These are phyloP conservation scores for Paraglomus brasilianum DNA, from an alignment of 192 early-diverging fungal genomes.

Conservation along the genomic window DNA sequence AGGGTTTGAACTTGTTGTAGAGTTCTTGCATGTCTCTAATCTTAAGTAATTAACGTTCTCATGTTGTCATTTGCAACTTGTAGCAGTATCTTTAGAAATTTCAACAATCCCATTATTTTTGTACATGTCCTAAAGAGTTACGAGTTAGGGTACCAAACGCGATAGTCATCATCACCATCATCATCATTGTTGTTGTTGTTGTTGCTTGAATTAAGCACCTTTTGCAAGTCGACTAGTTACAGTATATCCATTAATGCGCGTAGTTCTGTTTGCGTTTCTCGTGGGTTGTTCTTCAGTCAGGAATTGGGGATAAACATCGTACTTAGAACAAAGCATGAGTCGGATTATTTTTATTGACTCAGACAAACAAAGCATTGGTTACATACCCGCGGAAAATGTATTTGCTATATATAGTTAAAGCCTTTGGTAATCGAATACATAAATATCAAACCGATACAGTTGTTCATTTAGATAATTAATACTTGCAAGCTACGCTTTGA, in stretches of 20 bases:
- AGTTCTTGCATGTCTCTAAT: constrained; percentile 55
- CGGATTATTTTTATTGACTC: constrained; percentile 35
- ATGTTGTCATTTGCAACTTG: constrained; percentile 45
- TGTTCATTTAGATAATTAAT: background rate
- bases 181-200: too few relatives aligned
- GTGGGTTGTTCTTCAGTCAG: constrained; percentile 11
- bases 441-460: background rate
- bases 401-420: constrained; percentile 73
- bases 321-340: constrained; percentile 34
- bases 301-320: constrained; percentile 29
- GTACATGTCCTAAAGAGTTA: constrained; percentile 38
- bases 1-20: constrained; percentile 67
- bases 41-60: constrained; percentile 48
- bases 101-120: constrained; percentile 41
- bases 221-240: constrained; percentile 45
- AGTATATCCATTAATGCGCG: constrained; percentile 42
- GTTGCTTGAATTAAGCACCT: background rate
- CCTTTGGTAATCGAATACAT: constrained; percentile 76
- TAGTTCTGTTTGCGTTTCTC: constrained; percentile 34
- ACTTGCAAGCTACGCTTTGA: constrained; percentile 81
- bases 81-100: constrained; percentile 24
- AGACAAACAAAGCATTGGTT: constrained; percentile 37
- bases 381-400: constrained; percentile 67
- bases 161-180: constrained; percentile 33
- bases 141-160: constrained; percentile 32